Conservation (phyloP, 1,139 yeast genomes). For the Candida pseudoviswanathii region DNA sequence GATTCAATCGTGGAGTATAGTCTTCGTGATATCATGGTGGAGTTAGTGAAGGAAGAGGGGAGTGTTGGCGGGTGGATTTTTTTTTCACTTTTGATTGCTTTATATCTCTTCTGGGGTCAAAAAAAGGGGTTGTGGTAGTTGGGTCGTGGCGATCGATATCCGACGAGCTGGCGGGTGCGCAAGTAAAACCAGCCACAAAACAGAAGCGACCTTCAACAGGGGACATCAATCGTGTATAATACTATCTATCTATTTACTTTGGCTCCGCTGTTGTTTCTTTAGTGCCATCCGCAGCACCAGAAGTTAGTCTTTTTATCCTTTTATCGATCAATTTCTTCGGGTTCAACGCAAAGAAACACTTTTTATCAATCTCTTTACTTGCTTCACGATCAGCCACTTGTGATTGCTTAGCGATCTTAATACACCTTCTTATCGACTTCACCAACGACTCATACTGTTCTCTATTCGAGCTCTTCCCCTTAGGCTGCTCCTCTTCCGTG, state of each 20-base stretch:
- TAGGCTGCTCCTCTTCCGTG: constrained; percentile 8
- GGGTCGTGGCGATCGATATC: background rate
- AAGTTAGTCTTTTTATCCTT: constrained; percentile 27
- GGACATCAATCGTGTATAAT: too few species aligned
- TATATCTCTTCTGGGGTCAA: too few species aligned
- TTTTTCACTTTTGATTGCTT: background rate
- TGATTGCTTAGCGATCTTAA: constrained; percentile 42
- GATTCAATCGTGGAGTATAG: constrained; percentile 17
- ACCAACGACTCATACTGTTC: constrained; percentile 47
- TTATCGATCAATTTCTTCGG: constrained; percentile 56
- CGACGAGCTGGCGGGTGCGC: too few species aligned
- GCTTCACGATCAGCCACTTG: constrained; percentile 58
- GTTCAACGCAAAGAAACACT: constrained; percentile 61
- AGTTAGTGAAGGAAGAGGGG: background rate
- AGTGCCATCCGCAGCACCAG: background rate
- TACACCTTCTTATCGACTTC: constrained; percentile 50
- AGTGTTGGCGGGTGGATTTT: background rate
- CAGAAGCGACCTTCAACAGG: too few species aligned
- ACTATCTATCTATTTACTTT: background rate
- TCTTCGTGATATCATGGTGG: constrained; percentile 10
- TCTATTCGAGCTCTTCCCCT: constrained; percentile 10
- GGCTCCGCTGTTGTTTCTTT: constrained; percentile 5
- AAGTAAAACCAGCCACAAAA: too few species aligned
- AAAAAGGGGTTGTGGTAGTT: background rate
- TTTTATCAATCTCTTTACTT: constrained; percentile 62